Base-by-base conservation (phyloP, 2,329 filamentous ascomycete genomes). In the Sporothrix mexicana region DNA sequence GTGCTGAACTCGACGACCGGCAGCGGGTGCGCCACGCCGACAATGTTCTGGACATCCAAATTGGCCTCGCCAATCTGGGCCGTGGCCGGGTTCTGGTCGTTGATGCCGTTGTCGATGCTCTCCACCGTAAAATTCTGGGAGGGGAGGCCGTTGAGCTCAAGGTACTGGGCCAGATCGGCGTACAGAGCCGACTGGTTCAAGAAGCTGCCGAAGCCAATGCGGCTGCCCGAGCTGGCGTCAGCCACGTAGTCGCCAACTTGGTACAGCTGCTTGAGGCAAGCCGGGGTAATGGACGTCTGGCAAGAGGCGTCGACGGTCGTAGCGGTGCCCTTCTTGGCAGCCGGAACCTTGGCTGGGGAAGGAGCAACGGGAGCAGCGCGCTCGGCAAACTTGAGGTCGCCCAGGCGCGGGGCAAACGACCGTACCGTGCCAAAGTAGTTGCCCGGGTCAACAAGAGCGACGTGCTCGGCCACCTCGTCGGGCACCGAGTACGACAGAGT, bases 371-470 rank as follows among this genome's bases (percentile, higher is more conserved):
- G 8, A 7, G 55, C 45, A 0, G 30, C 47, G 2, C 72, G 64
- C 57, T 59, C 72, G 43, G 43, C 67, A 43, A 49, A 55, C 57
- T 70, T 17, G 59, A 70, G 45, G 67, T 68, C 47, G 57, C 49
- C 41, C 57, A 57, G 62, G 9, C 51, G 25, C 25, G 72, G 73
- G 47, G 72, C 73, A 64, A 72, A 73, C 15, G 73, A 23, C 66
- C 49, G 69, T 43, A 61, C 23, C 9, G 69, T 67, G 73, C 84
- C 85, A 75, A 92, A 92, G 59, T 87, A 84, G 12, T 88, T 92
- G 1, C 90, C 92, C 1, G 90, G 90, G 78, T 91, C 88, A 70
- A 92, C 87, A 78, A 91, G 84, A 70, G 87, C 86, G 70, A 92
- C 84, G 77, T 88, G 83, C 57, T 82, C 77, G 71, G 85, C 84